Conservation (phyloP, 768 basidiomycete genomes). For the Boletus rubescentipes region DNA sequence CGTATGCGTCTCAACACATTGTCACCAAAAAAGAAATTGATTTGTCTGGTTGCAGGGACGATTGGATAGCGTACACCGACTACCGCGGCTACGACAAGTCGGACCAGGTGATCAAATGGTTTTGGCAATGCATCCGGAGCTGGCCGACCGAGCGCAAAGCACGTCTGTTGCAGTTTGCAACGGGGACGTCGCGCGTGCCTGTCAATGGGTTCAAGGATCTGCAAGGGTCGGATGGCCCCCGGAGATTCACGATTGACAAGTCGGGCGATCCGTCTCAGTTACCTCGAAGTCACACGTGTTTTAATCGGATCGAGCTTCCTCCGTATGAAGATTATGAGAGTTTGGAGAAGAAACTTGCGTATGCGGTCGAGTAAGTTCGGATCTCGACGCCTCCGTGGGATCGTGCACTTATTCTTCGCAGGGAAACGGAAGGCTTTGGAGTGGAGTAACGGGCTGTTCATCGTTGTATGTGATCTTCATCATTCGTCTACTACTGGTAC, state of each 20-base stretch:
- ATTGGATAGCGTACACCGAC: slow-evolving; percentile 93
- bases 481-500: neutral
- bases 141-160: slow-evolving; percentile 92
- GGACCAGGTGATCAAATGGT: slow-evolving; percentile 91
- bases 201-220: slow-evolving; percentile 95
- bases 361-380: slow-evolving; percentile 74
- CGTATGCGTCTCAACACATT: slow-evolving; percentile 42
- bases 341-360: slow-evolving; percentile 80
- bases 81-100: slow-evolving; percentile 86
- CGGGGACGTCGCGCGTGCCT: slow-evolving; percentile 77
- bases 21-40: neutral
- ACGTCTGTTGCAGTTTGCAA: slow-evolving; percentile 84
- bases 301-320: slow-evolving; percentile 86
- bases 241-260: slow-evolving; percentile 94
- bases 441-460: slow-evolving; percentile 43
- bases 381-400: neutral
- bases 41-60: slow-evolving; percentile 50
- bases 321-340: slow-evolving; percentile 88
- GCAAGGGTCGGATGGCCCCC: slow-evolving; percentile 89
- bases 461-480: slow-evolving; percentile 5
- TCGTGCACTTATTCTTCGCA: slow-evolving; percentile 28
- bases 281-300: slow-evolving; percentile 92
- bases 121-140: slow-evolving; percentile 88
- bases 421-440: slow-evolving; percentile 78
- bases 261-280: slow-evolving; percentile 85